Percentiles rank a stretch among this genome's conserved stretches.
Conservation (phyloP, 2,329 filamentous ascomycete species). For the Tolypocladium pustulatum region DNA sequence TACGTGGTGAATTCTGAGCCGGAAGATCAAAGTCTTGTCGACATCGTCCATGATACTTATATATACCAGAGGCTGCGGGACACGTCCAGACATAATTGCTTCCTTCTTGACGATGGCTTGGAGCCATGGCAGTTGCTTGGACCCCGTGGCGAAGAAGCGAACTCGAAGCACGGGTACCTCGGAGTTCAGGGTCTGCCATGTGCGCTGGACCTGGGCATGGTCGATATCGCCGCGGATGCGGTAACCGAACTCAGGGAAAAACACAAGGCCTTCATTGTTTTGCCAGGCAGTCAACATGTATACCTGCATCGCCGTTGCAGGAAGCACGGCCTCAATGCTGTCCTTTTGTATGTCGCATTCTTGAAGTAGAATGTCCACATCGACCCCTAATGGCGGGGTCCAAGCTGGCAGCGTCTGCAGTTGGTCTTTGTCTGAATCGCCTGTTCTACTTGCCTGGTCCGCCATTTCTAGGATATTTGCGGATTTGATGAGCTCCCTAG, state of each 20-base stretch:
- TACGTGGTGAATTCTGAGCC: constrained; percentile 68
- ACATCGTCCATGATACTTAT: constrained; percentile 8
- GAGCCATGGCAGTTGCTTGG: constrained; percentile 40
- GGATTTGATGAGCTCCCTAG: constrained; percentile 61
- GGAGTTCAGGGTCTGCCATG: constrained; percentile 51
- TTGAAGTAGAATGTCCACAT: constrained; percentile 26
- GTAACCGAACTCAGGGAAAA: constrained; percentile 66
- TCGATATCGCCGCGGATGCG: constrained; percentile 29
- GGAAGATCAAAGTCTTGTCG: constrained; percentile 17
- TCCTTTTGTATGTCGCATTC: constrained; percentile 27
- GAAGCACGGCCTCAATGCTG: constrained; percentile 48
- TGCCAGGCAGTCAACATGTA: constrained; percentile 77
- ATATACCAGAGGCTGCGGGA: constrained; percentile 12
- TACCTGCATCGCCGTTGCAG: constrained; percentile 64
- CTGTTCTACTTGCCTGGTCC: constrained; percentile 3
- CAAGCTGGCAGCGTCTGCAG: constrained; percentile 5
- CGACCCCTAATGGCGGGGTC: constrained; percentile 24
- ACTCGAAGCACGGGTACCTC: constrained; percentile 60
- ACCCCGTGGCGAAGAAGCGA: constrained; percentile 43
- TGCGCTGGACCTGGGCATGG: constrained; percentile 31
- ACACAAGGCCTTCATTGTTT: constrained; percentile 52
- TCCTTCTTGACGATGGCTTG: constrained; percentile 44
- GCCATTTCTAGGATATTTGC: constrained; percentile 58
- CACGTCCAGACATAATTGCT: not conserved
- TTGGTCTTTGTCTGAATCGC: not conserved